A percentile compares a stretch with the other conserved stretches of the same genome.
Evolutionary conservation across 2,329 filamentous ascomycete genomes (phyloP).

Genomic region (Diaporthe sp.): DNA sequence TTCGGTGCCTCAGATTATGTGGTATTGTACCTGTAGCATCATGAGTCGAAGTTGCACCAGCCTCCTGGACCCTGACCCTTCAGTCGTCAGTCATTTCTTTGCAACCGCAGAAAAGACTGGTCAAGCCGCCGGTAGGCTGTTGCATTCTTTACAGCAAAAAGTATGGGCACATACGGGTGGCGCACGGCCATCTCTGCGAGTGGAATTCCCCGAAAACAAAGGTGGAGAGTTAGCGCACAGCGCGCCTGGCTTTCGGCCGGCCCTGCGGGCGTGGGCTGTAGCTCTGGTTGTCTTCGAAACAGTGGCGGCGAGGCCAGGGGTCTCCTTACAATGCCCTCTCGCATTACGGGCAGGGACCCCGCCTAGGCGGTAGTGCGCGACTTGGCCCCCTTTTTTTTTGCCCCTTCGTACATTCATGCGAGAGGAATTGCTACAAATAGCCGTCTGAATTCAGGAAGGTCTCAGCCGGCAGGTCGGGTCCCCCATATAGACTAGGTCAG

Average conservation of each 20-base stretch:
- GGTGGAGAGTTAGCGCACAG: slow-evolving; percentile 1
- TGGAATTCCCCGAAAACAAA: slow-evolving; percentile 10
- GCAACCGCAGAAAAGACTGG: background rate
- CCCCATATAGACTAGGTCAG: background rate
- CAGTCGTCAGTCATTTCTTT: background rate
- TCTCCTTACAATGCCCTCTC: background rate
- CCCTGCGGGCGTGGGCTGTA: slow-evolving; percentile 11
- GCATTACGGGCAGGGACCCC: slow-evolving; percentile 21
- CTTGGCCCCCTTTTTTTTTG: slow-evolving; percentile 6
- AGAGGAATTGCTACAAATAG: slow-evolving; percentile 17
- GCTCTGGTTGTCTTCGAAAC: slow-evolving; percentile 15
- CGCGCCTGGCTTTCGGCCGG: background rate
- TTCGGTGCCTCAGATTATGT: slow-evolving; percentile 7
- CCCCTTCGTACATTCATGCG: slow-evolving; percentile 16
- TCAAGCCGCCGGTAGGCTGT: background rate
- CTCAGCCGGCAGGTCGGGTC: background rate
- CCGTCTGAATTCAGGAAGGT: background rate
- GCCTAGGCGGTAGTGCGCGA: slow-evolving; percentile 2
- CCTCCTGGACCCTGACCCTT: background rate
- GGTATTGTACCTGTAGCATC: background rate
- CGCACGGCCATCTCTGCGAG: background rate
- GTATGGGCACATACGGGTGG: background rate
- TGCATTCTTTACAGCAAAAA: background rate
- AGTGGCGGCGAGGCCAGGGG: slow-evolving; percentile 17
- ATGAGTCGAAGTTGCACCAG: background rate